Evolutionary conservation across 257 asterid species (phyloP).

Genomic region (Solanum chilense): DNA sequence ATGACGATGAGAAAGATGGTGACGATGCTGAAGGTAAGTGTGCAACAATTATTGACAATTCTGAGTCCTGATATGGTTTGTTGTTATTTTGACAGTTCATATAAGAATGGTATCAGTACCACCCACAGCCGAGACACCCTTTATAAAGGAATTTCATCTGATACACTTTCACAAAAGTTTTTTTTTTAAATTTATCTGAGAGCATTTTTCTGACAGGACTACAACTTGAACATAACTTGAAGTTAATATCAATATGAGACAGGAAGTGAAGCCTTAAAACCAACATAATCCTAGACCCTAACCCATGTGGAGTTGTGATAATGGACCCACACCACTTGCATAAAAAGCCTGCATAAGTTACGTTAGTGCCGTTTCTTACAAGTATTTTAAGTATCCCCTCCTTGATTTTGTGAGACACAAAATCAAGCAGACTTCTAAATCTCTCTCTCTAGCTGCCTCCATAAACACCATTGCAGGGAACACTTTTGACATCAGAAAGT

Average conservation of each 20-base stretch:
- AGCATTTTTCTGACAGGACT: not conserved
- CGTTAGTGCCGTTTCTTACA: not conserved
- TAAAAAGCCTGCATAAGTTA: not conserved
- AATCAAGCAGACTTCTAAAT: not conserved
- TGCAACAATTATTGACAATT: not conserved
- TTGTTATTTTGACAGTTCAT: not conserved
- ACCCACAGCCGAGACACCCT: not conserved
- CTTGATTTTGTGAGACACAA: not conserved
- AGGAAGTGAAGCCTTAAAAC: not conserved
- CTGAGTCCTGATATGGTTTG: not conserved
- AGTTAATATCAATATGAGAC: not conserved
- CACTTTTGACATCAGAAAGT: not conserved
- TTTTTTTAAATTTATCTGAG: not conserved
- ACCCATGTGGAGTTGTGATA: not conserved
- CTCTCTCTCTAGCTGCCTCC: not conserved
- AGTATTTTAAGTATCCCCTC: not conserved
- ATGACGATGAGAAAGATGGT: not conserved
- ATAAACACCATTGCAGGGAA: not conserved
- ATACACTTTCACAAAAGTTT: not conserved
- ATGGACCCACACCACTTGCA: not conserved
- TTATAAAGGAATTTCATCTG: not conserved
- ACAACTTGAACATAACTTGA: not conserved
- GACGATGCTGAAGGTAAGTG: slow-evolving; percentile 12
- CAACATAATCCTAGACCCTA: not conserved
- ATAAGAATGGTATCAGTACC: not conserved